phyloP scores from a whole-genome alignment of 2,329 filamentous ascomycete genomes.

The Tolypocladium capitatum region DNA sequence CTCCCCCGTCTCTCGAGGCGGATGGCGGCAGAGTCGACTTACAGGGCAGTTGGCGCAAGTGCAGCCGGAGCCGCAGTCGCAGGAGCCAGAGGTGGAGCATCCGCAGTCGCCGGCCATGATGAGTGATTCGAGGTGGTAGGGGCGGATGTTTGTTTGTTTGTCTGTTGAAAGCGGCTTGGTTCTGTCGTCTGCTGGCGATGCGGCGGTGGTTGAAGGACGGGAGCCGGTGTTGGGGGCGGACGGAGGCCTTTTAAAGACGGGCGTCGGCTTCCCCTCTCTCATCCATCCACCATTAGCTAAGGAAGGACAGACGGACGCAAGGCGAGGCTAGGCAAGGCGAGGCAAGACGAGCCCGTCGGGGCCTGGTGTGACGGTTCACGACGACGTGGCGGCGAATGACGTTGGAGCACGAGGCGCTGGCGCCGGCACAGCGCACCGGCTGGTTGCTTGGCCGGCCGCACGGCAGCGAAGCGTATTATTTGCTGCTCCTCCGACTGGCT shows the following conservation, averaged over 20 bases:
- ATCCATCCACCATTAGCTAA: background rate
- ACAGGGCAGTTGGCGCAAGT: conserved; percentile 30
- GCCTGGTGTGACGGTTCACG: background rate
- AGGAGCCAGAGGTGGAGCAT: conserved; percentile 26
- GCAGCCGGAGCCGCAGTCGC: conserved; percentile 28
- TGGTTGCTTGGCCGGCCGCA: too few species aligned
- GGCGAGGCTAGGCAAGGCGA: background rate
- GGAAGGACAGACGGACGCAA: too few species aligned
- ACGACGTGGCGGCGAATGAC: conserved; percentile 4
- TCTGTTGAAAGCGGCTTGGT: background rate
- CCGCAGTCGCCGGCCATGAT: conserved; percentile 31
- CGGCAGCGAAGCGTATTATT: too few species aligned
- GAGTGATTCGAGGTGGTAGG: conserved; percentile 6
- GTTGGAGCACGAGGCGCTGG: too few species aligned
- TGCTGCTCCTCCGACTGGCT: background rate
- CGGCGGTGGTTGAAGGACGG: background rate
- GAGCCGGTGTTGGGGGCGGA: background rate
- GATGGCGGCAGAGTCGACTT: conserved; percentile 10
- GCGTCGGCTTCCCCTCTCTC: background rate
- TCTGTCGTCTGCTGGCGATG: conserved; percentile 1
- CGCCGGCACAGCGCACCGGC: too few species aligned
- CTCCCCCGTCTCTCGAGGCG: background rate
- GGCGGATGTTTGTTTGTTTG: too few species aligned
- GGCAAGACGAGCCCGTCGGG: background rate
- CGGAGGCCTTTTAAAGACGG: background rate